Conservation (phyloP, 2,329 filamentous ascomycete species). For the Geoglossum cookeanum region DNA sequence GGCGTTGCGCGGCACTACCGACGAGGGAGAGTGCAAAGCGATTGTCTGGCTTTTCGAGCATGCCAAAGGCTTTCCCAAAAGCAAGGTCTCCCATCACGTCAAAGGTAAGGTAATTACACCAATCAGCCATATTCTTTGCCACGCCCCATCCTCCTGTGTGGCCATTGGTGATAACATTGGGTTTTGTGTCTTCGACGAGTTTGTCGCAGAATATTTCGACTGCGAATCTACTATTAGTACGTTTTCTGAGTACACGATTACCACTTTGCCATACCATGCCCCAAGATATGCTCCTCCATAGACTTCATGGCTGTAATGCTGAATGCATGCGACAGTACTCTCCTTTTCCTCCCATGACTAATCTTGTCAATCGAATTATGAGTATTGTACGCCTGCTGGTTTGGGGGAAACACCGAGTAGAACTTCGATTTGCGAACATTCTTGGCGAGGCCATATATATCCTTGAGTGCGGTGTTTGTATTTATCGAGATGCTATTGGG, state of each 20-base stretch:
- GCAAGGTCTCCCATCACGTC: conserved; percentile 44
- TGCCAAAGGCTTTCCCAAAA: conserved; percentile 64
- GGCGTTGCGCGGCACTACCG: conserved; percentile 46
- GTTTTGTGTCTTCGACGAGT: conserved; percentile 24
- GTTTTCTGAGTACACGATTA: background rate
- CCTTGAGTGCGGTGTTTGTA: conserved; percentile 44
- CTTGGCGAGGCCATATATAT: conserved; percentile 24
- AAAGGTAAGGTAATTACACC: conserved; percentile 55
- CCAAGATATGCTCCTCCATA: conserved; percentile 47
- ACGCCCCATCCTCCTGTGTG: conserved; percentile 29
- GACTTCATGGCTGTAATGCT: conserved; percentile 45
- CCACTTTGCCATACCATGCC: conserved; percentile 22
- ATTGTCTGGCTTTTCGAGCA: conserved; percentile 45
- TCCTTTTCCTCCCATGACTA: conserved; percentile 49
- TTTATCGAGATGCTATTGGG: conserved; percentile 67
- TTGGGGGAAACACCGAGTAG: conserved; percentile 15
- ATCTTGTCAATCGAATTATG: conserved; percentile 53
- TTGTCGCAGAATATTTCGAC: conserved; percentile 30
- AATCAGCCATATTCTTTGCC: conserved; percentile 40
- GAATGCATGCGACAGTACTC: conserved; percentile 55
- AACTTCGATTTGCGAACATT: conserved; percentile 15
- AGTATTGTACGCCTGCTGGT: conserved; percentile 44
- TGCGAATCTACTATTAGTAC: background rate
- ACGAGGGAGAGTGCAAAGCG: conserved; percentile 48
- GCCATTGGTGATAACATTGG: conserved; percentile 16